Conservation (phyloP, 352 stramenopile species). For the Hyaloperonospora brassicae region DNA sequence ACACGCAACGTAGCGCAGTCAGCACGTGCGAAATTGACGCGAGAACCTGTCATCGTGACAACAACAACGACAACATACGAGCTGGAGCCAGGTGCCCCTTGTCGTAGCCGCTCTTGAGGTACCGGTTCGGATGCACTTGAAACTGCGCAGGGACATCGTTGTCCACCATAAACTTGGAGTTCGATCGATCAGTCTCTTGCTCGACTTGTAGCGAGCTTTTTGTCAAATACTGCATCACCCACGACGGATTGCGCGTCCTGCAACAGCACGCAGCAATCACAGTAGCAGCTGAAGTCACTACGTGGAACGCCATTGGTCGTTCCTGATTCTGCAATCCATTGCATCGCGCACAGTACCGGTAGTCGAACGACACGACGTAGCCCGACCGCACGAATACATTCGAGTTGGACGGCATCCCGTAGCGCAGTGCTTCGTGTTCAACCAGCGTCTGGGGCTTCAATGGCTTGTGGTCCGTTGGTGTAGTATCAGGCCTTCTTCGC, state of each 20-base stretch:
- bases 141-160: conserved; percentile 58
- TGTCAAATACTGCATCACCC: conserved; percentile 81
- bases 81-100: conserved; percentile 91
- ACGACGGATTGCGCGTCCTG: conserved; percentile 78
- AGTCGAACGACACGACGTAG: conserved; percentile 84
- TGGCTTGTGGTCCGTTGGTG: conserved; percentile 10
- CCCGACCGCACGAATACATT: conserved; percentile 70
- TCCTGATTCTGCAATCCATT: not conserved
- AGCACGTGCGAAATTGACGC: not conserved
- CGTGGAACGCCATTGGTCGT: no score
- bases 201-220: conserved; percentile 52
- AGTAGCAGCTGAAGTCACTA: not conserved
- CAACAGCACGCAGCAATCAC: not conserved
- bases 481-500: conserved; percentile 4
- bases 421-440: conserved; percentile 65
- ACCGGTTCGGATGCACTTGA: conserved; percentile 83
- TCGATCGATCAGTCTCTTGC: conserved; percentile 70
- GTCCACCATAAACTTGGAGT: conserved; percentile 86
- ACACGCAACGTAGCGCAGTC: conserved; percentile 2
- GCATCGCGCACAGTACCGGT: conserved; percentile 31
- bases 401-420: conserved; percentile 50
- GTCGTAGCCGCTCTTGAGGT: conserved; percentile 89
- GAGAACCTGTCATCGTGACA: not conserved
- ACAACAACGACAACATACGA: conserved; percentile 23
- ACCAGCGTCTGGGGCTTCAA: conserved; percentile 15